Conservation (phyloP, 2,329 filamentous ascomycete species). For the Graphilbum ipis-grandicollis region DNA sequence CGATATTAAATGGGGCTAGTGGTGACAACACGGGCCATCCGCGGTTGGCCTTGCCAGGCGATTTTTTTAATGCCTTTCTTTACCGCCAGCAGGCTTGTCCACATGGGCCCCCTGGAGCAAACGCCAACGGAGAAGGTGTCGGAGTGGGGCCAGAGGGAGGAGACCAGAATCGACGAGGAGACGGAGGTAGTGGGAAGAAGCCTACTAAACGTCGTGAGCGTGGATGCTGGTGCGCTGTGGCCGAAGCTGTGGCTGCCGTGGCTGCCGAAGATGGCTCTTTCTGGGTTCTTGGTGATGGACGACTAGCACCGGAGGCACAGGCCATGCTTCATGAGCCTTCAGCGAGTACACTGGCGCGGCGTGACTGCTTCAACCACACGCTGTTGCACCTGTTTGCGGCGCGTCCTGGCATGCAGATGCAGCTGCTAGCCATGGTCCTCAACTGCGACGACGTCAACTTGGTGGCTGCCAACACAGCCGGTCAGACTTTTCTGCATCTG, state of each 20-base stretch:
- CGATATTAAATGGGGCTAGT: slow-evolving; percentile 5
- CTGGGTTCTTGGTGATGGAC: slow-evolving; percentile 12
- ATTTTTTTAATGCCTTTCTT: slow-evolving; percentile 23
- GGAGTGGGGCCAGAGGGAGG: neutral
- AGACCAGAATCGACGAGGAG: too few species aligned
- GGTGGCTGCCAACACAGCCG: slow-evolving; percentile 22
- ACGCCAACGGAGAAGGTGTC: neutral
- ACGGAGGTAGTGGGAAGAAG: neutral
- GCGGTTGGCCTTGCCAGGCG: slow-evolving; percentile 26
- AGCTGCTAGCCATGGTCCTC: slow-evolving; percentile 13
- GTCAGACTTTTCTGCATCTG: slow-evolving; percentile 31
- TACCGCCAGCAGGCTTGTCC: slow-evolving; percentile 12
- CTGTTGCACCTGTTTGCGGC: slow-evolving; percentile 28
- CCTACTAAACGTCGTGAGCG: slow-evolving; percentile 5
- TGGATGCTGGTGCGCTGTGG: slow-evolving; percentile 17
- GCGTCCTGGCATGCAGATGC: slow-evolving; percentile 13
- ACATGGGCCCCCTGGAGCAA: neutral
- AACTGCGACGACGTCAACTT: slow-evolving; percentile 10
- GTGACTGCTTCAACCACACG: slow-evolving; percentile 30
- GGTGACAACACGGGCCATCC: slow-evolving; percentile 8
- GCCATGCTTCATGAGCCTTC: slow-evolving; percentile 10
- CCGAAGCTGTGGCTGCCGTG: slow-evolving; percentile 9
- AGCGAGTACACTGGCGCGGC: slow-evolving; percentile 10
- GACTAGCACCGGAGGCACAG: slow-evolving; percentile 13
- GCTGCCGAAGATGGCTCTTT: slow-evolving; percentile 10